Evolutionary conservation across 352 stramenopile genomes (phyloP), one percentile per base, ranked within the genome.

Genomic region (Phytophthora vignae): DNA sequence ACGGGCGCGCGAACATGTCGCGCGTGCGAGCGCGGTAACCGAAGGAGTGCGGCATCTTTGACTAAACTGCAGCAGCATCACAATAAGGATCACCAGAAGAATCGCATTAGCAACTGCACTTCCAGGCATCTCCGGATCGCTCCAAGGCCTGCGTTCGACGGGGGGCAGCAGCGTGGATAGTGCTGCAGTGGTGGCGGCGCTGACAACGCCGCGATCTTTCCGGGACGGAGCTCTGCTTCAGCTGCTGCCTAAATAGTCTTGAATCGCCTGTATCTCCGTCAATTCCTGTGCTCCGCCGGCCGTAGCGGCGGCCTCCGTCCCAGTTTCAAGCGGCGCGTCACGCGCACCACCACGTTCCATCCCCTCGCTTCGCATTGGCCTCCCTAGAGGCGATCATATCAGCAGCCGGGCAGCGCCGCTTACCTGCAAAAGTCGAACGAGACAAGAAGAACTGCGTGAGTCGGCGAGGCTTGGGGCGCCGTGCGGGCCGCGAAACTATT

Each of bases 1-100:
- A 99, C 74, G 96, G 95, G 87, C 98, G 98, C 67, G 96, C 91
- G 89, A 99, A 99, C 97, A 99, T 99, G 90, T 99, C 92, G 88
- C 98, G 97, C 90, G 98, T 99, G 79, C 98, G 97, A 73, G 98
- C 98, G 71, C 98, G 95, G 85, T 98, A 98, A 97, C 98, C 98
- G 82, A 98, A 99, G 71, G 97, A 99, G 91, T 99, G 98, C 73
- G 98, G 98, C 98, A 99, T 99, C 67, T 81, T 90, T 82, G 70
- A 82, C 60, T 79, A 79, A 76, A 59, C 71, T 82, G 71, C 36
- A 73, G 29, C 42, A 71, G 11, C 22, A 65, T 25, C 22, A 25
- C 27, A 31, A 31, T 31, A 31, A 31, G 27, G 19, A 67, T 19
- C 3, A 57, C 54, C 31, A 73, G 52, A 75, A 57, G 22, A 25